These are phyloP conservation scores for Triticum urartu DNA, from an alignment of 176 grass and related monocot genomes.

Conservation along the genomic window DNA sequence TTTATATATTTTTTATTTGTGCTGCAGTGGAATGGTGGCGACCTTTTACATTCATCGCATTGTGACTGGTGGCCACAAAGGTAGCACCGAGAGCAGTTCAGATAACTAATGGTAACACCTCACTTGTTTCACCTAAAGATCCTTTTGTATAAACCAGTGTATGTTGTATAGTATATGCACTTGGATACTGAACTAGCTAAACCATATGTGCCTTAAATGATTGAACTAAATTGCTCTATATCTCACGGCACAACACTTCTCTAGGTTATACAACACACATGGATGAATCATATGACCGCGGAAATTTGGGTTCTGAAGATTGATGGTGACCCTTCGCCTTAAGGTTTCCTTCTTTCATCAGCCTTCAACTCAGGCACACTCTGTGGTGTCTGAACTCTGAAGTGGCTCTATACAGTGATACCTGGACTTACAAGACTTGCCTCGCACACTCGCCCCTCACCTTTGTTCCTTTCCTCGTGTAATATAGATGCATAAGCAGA, in stretches of 20 bases:
- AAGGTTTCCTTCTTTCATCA: conserved; percentile 7
- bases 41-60: conserved; percentile 55
- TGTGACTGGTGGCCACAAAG: conserved; percentile 18
- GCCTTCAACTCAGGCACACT: conserved; percentile 11
- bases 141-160: not conserved
- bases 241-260: conserved; percentile 11
- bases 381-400: not conserved
- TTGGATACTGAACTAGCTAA: conserved; percentile 15
- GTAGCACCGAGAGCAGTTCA: conserved; percentile 20
- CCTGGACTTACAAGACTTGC: conserved; percentile 17
- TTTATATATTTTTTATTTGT: conserved; percentile 24
- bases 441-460: not conserved
- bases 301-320: conserved; percentile 16
- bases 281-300: not conserved
- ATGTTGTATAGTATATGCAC: not conserved
- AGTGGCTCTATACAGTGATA: not conserved
- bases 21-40: conserved; percentile 53
- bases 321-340: not conserved
- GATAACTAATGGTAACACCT: conserved; percentile 43
- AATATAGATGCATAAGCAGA: conserved; percentile 38
- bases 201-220: not conserved
- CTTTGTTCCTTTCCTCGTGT: conserved; percentile 39
- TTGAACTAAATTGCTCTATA: not conserved
- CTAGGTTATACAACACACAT: conserved; percentile 21
- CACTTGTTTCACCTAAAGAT: not conserved